Evolutionary conservation across 1,284 basidiomycete genomes (phyloP), one percentile per base, ranked within the genome.

Genomic region (Cerrena zonata): DNA sequence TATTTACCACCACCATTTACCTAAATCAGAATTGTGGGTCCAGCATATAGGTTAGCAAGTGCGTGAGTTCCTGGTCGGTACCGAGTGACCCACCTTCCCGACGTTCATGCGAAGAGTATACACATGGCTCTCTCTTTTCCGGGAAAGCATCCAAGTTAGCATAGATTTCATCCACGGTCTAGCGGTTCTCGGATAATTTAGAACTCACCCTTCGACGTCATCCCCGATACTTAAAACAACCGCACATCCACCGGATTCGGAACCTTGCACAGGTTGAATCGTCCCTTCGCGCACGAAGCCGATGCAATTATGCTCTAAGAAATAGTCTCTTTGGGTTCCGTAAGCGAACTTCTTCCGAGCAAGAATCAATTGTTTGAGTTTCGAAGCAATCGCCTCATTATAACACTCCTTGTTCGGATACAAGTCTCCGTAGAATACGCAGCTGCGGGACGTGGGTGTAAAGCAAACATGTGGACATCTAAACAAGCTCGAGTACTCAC

Each of bases 381-480:
- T 75, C 27, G 59, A 62, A 3, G 82, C 73, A 5, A 75, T 74
- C n/a, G 64, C 62, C 52, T 74, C 71, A 56, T 81, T 72, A 62
- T 80, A 87, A 56, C 82, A 82, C 62, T 85, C 82, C 37, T 70
- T 58, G 58, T 87, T 85, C 0, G 81, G 83, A 58, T 87, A 91
- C 22, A 95, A 65, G 68, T 97, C 94, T 5, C 93, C 93, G 56
- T 92, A 92, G 69, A 97, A 97, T 26, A 96, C 83, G 61, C 92
- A 92, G 38, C 89, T 92, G 45, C 41, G 42, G 34, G 48, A 30
- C 24, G 43, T 10, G 23, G n/a, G 46, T 30, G 47, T 44, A 34
- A 34, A 7, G 30, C 30, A 7, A 7, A 15, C 7, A 34, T 7
- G 15, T 34, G 30, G 30, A 7, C 30, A 34, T 7, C 43, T 53